Evolutionary conservation across 306 rosid species (phyloP), one percentile per base, ranked within the genome.

Genomic region (Medicago truncatula): DNA sequence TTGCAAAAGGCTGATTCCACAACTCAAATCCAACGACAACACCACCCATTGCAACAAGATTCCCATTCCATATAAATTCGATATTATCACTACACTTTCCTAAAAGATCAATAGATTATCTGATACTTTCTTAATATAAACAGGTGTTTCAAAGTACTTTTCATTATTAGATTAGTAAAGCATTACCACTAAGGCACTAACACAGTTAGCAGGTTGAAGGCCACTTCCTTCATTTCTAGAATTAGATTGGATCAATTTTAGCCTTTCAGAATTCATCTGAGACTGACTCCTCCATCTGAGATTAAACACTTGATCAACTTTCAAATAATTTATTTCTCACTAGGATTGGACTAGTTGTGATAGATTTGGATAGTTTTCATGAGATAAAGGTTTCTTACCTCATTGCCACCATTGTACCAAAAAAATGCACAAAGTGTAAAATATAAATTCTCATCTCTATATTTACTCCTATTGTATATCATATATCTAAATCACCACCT

Each of bases 201-300:
- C 6, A 66, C 4, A 23, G 20, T 76, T 62, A 62, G 13, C 41
- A 21, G 60, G n/a, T 28, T 2, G 52, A 68, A 61, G 15, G 28
- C 15, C 18, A 40, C 44, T 41, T 20, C 70, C 71, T 70, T 50
- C 50, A 67, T 31, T 67, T 67, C 57, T 57, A 49, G 70, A n/a
- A 44, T 43, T 73, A 21, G 43, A 67, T 67, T 56, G 44, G 40
- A 57, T 66, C 63, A 18, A 12, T 69, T 11, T 64, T 58, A 67
- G 28, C 46, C 40, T 38, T 58, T 80, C 44, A 66, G 56, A 66
- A n/a, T 52, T 8, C 5, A 66, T 66, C 46, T 10, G 40, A 73
- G 39, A 56, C 53, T 47, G 44, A 44, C 36, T 56, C 23, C 38
- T 15, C 65, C 54, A 49, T 39, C 71, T 71, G 18, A 72, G 40